Base-by-base conservation (phyloP, 2,329 filamentous ascomycete species). In the Trichoderma sp. region DNA sequence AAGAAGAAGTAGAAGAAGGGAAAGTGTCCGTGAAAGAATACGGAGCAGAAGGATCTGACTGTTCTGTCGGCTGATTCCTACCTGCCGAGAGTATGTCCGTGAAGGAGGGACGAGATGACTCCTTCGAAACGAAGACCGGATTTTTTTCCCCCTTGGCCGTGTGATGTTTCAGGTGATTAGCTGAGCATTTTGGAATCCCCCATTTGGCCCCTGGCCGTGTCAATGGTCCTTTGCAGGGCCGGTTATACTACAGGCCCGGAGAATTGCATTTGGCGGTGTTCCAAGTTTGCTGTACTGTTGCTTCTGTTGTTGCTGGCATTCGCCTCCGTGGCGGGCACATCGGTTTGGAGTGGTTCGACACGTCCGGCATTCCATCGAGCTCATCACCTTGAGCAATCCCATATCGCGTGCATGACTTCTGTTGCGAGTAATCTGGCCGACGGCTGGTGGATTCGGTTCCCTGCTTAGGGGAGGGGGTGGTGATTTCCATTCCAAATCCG, bases 61-160 rank as follows among this genome's bases (percentile, higher is more conserved):
- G 56, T 7, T 58, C 43, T 47, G 66, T 51, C 66, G 66, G 66
- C 56, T 69, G 66, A 69, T 69, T 69, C 66, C 56, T 69, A 51
- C 56, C 18, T 61, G 66, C 66, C 66, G 66, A 69, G 66, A 69
- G 66, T 69, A 61, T 69, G 56, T 47, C 66, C 66, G 56, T 70
- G 66, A 61, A 70, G 66, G 66, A 62, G 66, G 66, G 28, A 61
- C 18, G 36, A 62, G 24, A 53, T 62, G 34, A 34, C 28, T 61
- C 39, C 30, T 53, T 70, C 57, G 28, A 53, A 36, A 24, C 32
- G 47, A 30, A 32, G 36, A 39, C 65, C 21, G 36, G 56, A 24
- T 28, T 26, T 39, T 36, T 36, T 26, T 28, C 21, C 30, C 51
- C 51, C 24, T 28, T 32, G 34, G 24, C 56, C 36, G 39, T 68